Conservation (phyloP, 1,284 basidiomycete species). For the Cronartium ribicola region DNA sequence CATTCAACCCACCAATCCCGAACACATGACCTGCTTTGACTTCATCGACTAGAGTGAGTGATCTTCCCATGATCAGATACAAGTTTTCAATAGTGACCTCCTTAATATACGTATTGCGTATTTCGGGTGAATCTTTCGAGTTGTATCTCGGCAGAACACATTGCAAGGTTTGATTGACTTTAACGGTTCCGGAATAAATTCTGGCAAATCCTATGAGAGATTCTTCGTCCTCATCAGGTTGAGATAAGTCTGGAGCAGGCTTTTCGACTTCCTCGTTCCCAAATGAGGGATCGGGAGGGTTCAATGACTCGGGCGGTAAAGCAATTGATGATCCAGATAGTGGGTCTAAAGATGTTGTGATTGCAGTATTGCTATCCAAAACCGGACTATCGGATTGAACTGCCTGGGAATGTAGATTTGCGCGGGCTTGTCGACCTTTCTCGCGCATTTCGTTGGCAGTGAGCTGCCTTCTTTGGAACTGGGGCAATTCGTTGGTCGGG, state of each 20-base stretch:
- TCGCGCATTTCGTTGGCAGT: conserved; percentile 83
- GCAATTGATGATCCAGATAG: conserved; percentile 30
- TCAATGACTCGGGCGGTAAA: conserved; percentile 26
- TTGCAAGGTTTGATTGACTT: conserved; percentile 63
- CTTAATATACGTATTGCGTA: conserved; percentile 61
- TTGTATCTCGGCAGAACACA: conserved; percentile 88
- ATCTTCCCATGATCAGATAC: conserved; percentile 98
- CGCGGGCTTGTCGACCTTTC: conserved; percentile 62
- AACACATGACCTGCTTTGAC: conserved; percentile 96
- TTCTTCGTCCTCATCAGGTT: conserved; percentile 56
- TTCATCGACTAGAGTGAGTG: conserved; percentile 73
- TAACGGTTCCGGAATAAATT: conserved; percentile 82
- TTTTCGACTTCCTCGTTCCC: conserved; percentile 33
- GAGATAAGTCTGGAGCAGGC: conserved; percentile 43
- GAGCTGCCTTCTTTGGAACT: conserved; percentile 70
- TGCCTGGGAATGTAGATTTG: conserved; percentile 52
- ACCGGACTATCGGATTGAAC: conserved; percentile 46
- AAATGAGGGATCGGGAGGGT: not conserved
- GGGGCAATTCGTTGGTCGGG: conserved; percentile 70
- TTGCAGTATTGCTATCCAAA: conserved; percentile 46
- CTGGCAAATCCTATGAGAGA: conserved; percentile 84
- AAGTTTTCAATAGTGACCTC: conserved; percentile 67
- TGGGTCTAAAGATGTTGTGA: not conserved
- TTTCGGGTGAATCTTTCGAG: conserved; percentile 63
- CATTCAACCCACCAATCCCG: conserved; percentile 83